These are phyloP conservation scores for Metrosideros polymorpha DNA, from an alignment of 441 rosid species.

Conservation along the genomic window DNA sequence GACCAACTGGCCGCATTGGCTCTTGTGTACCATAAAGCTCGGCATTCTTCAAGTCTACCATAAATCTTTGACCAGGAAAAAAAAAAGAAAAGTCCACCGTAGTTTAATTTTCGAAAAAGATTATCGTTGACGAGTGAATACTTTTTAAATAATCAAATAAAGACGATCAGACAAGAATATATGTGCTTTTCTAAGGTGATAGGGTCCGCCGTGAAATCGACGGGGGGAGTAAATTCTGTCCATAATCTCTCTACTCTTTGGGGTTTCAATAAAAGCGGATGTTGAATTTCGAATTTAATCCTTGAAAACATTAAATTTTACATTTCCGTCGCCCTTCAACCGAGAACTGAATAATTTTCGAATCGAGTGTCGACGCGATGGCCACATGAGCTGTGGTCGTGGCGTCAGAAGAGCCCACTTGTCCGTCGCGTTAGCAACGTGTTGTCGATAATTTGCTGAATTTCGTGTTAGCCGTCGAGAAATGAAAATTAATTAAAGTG, in stretches of 20 bases:
- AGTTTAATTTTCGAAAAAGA: not conserved
- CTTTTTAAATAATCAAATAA: not conserved
- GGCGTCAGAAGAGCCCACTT: accelerated
- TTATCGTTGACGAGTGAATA: accelerated
- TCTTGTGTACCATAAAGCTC: not conserved
- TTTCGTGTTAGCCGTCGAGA: not conserved
- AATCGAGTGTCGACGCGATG: not conserved
- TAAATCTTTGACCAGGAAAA: no score
- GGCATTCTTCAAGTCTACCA: accelerated
- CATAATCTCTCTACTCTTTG: accelerated
- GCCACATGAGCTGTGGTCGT: not conserved
- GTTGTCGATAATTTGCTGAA: not conserved
- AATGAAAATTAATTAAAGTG: not conserved
- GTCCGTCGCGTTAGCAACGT: accelerated
- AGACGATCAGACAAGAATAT: not conserved
- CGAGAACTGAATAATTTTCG: not conserved
- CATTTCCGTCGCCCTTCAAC: not conserved
- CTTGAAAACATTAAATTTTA: not conserved
- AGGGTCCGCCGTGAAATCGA: not conserved
- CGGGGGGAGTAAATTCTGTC: accelerated
- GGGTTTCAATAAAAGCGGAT: not conserved
- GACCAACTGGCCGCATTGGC: not conserved
- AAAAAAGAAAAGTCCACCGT: no score
- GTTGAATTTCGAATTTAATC: not conserved
- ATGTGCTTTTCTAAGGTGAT: not conserved